Evolutionary conservation across 179 eudicot species (phyloP), one percentile per base, ranked within the genome.

Genomic region (Spinacia oleracea): DNA sequence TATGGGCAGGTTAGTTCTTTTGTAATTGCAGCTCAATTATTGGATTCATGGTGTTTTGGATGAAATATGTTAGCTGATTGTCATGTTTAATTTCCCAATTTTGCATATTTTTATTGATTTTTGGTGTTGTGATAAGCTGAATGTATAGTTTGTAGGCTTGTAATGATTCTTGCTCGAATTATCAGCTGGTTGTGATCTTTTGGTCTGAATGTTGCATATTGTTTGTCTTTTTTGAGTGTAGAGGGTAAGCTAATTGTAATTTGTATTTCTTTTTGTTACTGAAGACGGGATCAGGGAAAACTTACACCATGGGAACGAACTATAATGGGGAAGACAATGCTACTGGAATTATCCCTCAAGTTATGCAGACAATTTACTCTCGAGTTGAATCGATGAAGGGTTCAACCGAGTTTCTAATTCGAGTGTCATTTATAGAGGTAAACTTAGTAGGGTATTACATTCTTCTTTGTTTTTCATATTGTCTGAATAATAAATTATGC

Each of bases 301-400:
- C 99, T 0, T 94, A 94, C 77, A 96, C 99, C 5, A 96, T 96
- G 99, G 99, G 99, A 21, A 96, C 98, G 9, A 94, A 96, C 55
- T 94, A 94, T 72, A 90, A 81, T 69, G 97, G 93, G 7, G 88
- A 90, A 65, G 93, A 77, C 12, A 85, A 79, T 18, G 83, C 29
- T 18, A 85, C 79, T 21, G 99, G 98, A 0, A 85, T 96, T 16
- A 92, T 96, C 76, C 99, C 99, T 9, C 88, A 84, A 72, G 99
- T 94, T 0, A 91, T 96, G 97, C 91, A 94, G 55, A 85, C 89
- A 0, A 96, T 96, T 74, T 96, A 91, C 74, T 89, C 97, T 2
- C 82, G 86, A 58, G 89, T 90, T 2, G 89, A 90, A 77, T 83
- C 87, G 5, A 73, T 77, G 84, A 94, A 79, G 78, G 90, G 84